These are phyloP conservation scores for Hypericum androsaemum DNA, from an alignment of 345 rosid species.

Conservation along the genomic window DNA sequence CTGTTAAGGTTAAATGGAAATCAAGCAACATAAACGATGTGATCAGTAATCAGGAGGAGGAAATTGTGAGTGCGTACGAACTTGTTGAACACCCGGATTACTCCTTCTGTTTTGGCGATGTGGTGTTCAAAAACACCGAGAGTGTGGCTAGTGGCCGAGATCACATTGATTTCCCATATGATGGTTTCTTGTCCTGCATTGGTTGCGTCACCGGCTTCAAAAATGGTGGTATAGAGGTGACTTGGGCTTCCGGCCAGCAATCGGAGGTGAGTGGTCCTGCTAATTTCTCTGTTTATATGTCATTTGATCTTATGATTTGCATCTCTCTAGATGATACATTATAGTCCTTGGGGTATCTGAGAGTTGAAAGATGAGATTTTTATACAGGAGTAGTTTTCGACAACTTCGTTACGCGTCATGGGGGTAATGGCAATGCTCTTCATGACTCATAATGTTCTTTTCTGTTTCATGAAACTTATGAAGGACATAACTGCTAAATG, in stretches of 20 bases:
- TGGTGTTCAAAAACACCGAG: conserved; percentile 38
- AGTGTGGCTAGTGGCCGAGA: not conserved
- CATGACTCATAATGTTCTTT: too few species aligned
- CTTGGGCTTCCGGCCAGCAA: conserved; percentile 63
- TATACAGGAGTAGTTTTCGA: too few species aligned
- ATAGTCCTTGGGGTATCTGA: too few species aligned
- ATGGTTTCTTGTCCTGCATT: conserved; percentile 37
- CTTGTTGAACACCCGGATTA: conserved; percentile 79
- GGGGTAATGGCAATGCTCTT: too few species aligned
- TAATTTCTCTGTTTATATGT: conserved; percentile 4
- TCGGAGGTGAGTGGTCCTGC: conserved; percentile 42
- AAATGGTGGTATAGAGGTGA: conserved; percentile 64
- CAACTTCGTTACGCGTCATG: too few species aligned
- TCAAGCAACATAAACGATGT: conserved; percentile 15
- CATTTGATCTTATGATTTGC: not conserved
- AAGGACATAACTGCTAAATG: too few species aligned
- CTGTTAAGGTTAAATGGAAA: conserved; percentile 66
- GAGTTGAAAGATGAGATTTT: too few species aligned
- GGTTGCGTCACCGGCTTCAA: conserved; percentile 65
- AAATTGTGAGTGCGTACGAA: conserved; percentile 75
- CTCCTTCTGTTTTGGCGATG: conserved; percentile 55
- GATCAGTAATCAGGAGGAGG: conserved; percentile 34
- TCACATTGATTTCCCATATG: conserved; percentile 20
- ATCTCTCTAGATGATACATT: not conserved
- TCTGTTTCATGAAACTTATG: too few species aligned